These are phyloP conservation scores for Colletotrichum liriopes DNA, from an alignment of 2,329 filamentous ascomycete species.

Conservation along the genomic window DNA sequence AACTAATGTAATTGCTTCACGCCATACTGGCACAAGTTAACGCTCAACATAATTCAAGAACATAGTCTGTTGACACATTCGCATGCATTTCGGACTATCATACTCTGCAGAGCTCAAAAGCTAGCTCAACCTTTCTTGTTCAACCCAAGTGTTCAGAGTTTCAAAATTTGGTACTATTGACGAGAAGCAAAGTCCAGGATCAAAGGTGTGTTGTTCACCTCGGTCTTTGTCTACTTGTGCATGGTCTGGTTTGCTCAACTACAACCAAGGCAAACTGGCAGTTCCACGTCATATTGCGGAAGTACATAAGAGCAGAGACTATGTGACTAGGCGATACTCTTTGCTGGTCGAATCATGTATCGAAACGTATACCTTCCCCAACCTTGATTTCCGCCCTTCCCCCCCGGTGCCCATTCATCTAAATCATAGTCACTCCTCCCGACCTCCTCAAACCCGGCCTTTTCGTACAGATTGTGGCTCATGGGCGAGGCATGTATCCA, in stretches of 20 bases:
- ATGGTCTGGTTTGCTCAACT: background rate
- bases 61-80: background rate
- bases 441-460: constrained; percentile 15
- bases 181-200: background rate
- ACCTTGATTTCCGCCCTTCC: background rate
- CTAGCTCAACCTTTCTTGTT: too few relatives aligned
- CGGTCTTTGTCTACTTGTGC: background rate
- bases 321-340: too few relatives aligned
- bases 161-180: background rate
- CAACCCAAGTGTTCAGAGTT: background rate
- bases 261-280: background rate
- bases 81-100: background rate
- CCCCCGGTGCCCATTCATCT: constrained; percentile 15
- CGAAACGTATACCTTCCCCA: constrained; percentile 29
- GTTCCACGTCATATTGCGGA: background rate
- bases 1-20: background rate
- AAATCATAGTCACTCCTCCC: constrained; percentile 31
- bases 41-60: too few relatives aligned
- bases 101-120: too few relatives aligned
- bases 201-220: background rate
- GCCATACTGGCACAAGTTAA: background rate
- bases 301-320: background rate
- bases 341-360: constrained; percentile 18
- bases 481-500: constrained; percentile 30
- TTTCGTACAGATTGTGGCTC: constrained; percentile 19